Evolutionary conservation across 2,329 filamentous ascomycete species (phyloP), one percentile per base, ranked within the genome.

Genomic region (Talaromyces funiculosus): DNA sequence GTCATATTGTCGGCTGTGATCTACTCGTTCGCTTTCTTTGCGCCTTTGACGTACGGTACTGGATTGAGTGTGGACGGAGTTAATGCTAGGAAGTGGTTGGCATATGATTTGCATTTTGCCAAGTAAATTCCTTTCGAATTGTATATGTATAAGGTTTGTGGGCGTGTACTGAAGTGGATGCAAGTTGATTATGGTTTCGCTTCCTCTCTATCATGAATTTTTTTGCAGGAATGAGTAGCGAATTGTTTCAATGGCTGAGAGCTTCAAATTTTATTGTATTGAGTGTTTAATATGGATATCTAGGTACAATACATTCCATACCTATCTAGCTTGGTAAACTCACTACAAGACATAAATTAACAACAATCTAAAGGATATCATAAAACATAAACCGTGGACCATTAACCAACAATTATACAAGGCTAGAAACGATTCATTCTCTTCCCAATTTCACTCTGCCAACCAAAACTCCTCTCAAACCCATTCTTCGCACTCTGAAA

Each of bases 31-130:
- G 89, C 88, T 75, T 97, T 90, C 83, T 99, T 96, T 81, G 84
- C 95, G 65, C 94, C 94, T 20, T 80, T 99, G 71, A 99, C 94
- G 1, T 99, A 99, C 74, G 94, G 94, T 58, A 92, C 90, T 73
- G 93, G 93, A 35, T 82, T 99, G 69, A 85, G 82, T 60, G 88
- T 96, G 18, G 85, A 87, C 12, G 82, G 91, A 72, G 89, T 99
- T 31, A 78, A 89, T 64, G 84, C 87, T 64, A 87, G 94, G 75
- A 97, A 97, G 82, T 97, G 93, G 93, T 82, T 99, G 66, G 90
- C 90, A 65, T 99, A 97, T 74, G 94, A 99, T 75, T 82, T 99
- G 73, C 94, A 99, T 80, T 99, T 99, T 80, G 94, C 94, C 62
- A 99, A 99, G 85, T 99, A 89, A 8, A n/a, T n/a, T n/a, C n/a